Base-by-base conservation (phyloP, 176 grass and related monocot genomes). In the Musa itinerans region DNA sequence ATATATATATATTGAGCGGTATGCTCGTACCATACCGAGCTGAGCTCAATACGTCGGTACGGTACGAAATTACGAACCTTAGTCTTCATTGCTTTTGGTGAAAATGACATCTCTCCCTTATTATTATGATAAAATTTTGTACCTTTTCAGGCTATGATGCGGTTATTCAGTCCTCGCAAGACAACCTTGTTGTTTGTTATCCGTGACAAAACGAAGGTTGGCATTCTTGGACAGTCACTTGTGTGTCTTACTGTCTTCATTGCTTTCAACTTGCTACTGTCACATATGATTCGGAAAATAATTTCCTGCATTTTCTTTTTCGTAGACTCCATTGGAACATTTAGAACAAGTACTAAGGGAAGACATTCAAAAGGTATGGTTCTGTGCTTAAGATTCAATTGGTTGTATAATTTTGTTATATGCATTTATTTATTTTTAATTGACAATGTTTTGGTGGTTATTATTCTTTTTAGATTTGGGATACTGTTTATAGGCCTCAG, bases 291-390 rank as follows among this genome's bases (percentile, higher is more conserved):
- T 73, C 82, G 20, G 69, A 81, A 66, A 62, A 62, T 62, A 62
- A 62, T 17, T 21, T 58, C 2, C 3, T 23, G 78, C 14, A 73
- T 43, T 76, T 72, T 50, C 3, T 62, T 62, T 15, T n/a, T 15
- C 62, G 26, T 77, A 96, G 89, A 92, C 89, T 76, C 92, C 92
- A 24, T 56, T 96, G 27, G 82, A 96, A 76, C 87, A 84, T 82
- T 68, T 96, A 61, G 65, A 73, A 13, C 80, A 83, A 76, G 82
- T 86, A 56, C 76, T 96, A 73, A 85, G 83, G 80, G 92, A 96
- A 53, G 92, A 96, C 81, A 85, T 96, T 19, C 78, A 89, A 59
- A 89, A 92, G 84, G 92, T 10, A 53, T 2, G 5, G 4, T 84
- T 51, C 57, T n/a, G 20, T 62, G 20, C 12, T 62, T 80, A 82